A percentile compares a stretch with the other conserved stretches of the same genome.
Evolutionary conservation across 495 filamentous ascomycete species (phyloP).

Genomic region (Eremomyces bilateralis): DNA sequence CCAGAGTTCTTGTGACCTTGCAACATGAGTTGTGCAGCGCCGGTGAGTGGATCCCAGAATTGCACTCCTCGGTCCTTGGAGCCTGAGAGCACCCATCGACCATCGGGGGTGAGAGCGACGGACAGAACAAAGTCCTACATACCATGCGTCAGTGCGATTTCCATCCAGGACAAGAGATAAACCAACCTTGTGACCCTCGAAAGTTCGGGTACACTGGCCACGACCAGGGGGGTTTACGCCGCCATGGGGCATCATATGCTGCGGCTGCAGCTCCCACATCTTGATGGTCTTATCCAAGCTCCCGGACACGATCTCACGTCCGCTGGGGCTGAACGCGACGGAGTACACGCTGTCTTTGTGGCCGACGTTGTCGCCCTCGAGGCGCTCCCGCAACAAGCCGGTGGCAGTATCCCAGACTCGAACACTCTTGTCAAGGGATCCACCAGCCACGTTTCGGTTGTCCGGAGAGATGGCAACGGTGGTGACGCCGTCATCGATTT

Average conservation of each 20-base stretch:
- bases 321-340: constrained; percentile 20
- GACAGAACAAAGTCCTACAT: constrained; percentile 21
- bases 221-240: constrained; percentile 9
- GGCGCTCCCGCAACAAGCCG: constrained; percentile 16
- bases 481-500: constrained; percentile 23
- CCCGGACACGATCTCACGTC: constrained; percentile 18
- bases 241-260: constrained; percentile 9
- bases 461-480: constrained; percentile 24
- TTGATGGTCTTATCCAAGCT: constrained; percentile 24
- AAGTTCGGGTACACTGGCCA: constrained; percentile 21
- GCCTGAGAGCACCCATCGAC: constrained; percentile 20
- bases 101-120: constrained; percentile 21
- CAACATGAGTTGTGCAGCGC: constrained; percentile 21
- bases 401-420: constrained; percentile 21
- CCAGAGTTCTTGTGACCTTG: constrained; percentile 24
- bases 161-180: background rate
- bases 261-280: constrained; percentile 21
- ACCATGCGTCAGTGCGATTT: background rate
- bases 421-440: constrained; percentile 22
- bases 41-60: constrained; percentile 23
- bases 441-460: constrained; percentile 22
- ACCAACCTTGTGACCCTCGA: constrained; percentile 22
- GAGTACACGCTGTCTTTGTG: constrained; percentile 23
- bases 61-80: constrained; percentile 23
- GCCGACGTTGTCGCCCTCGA: constrained; percentile 19